Conservation (phyloP, 208 protist genomes). For the Leishmania major region DNA sequence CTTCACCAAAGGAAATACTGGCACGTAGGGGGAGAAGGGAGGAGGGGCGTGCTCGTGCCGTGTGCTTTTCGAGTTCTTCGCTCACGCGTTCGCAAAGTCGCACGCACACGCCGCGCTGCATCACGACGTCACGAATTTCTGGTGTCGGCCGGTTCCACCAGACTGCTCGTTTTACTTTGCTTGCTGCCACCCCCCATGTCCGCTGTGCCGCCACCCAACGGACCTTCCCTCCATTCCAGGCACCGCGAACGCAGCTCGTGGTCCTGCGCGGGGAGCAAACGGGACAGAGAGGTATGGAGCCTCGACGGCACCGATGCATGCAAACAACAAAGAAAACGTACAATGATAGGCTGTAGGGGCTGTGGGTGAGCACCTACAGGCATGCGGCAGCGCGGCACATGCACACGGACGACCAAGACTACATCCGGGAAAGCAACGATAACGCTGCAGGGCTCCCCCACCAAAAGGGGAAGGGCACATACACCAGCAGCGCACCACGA, state of each 20-base stretch:
- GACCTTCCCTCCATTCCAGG: no score
- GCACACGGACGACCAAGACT: neutral
- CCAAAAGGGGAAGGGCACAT: neutral
- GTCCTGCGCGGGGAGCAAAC: neutral
- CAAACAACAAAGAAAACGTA: neutral
- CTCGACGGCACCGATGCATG: neutral
- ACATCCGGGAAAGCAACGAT: no score
- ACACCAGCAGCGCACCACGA: neutral
- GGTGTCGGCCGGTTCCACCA: no score
- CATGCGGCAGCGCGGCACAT: neutral
- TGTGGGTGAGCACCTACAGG: neutral
- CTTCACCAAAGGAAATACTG: neutral
- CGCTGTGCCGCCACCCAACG: neutral
- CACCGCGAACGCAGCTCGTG: no score
- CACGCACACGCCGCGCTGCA: neutral
- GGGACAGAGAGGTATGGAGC: neutral
- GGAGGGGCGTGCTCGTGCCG: neutral
- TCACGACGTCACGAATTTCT: neutral
- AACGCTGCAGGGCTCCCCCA: no score
- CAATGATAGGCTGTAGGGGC: neutral
- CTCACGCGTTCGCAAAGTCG: neutral
- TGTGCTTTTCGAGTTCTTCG: neutral
- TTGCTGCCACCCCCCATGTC: neutral
- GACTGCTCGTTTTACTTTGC: neutral
- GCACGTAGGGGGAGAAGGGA: neutral